Evolutionary conservation across 352 stramenopile species (phyloP), one percentile per base, ranked within the genome.

Genomic region (Blastocystis hominis): DNA sequence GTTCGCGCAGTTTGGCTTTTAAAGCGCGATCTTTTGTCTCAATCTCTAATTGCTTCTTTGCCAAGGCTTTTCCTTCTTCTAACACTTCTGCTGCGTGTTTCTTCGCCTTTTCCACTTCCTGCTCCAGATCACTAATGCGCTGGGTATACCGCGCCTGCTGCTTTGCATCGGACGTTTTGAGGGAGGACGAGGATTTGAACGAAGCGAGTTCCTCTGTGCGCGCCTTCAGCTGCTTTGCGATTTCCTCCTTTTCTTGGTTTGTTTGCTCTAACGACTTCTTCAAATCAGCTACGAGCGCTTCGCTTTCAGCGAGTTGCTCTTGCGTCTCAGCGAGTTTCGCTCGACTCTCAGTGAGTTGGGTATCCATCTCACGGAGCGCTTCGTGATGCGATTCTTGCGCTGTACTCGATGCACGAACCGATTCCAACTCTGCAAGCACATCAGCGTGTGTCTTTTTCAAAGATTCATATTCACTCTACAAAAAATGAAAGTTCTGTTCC

Each of bases 41-140:
- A 34, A 84, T 84, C 50, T 84, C 72, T 34, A 84, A 40, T 30
- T 84, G 72, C 50, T 84, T 84, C 44, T 84, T 84, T 13, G 72
- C 72, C 40, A 84, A 15, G 20, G 20, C 47, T 15, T 84, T 84
- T 69, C 72, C 72, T 34, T 84, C 72, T 64, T 84, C 72, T 7
- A 84, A 38, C 9, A 84, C 72, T 44, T 84, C 72, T 20, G 30
- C 54, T 24, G 72, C 50, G 17, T 53, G 72, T 40, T 84, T 84
- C 34, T 84, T 84, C 24, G 72, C 72, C 7, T n/a, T 53, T 46
- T 84, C 47, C 72, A 84, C 17, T 40, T 84, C 72, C 5, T 15
- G 47, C 38, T 84, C 72, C 40, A 84, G 38, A 20, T 84, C 72
- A 40, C 20, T 34, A 46, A 84, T 84, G 17, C 72, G 72, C 36